Conservation (phyloP, 257 asterid species). For the Ophiorrhiza pumila region DNA sequence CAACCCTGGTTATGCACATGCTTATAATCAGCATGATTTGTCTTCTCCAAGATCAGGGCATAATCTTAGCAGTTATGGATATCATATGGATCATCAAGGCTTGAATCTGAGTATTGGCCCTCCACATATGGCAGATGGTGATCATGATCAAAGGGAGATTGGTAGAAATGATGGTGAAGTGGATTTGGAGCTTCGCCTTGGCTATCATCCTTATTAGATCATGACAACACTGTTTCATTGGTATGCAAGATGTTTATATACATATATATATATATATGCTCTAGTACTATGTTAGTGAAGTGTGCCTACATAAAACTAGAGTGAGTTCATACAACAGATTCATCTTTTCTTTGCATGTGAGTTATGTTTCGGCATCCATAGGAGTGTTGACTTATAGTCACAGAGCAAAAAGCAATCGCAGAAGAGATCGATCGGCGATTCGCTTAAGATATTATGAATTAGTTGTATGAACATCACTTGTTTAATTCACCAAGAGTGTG, state of each 20-base stretch:
- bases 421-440: neutral
- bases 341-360: conserved; percentile 1
- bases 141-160: conserved; percentile 11
- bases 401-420: neutral
- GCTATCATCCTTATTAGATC: conserved; percentile 45
- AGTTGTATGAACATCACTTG: conserved; percentile 18
- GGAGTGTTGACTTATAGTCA: conserved; percentile 5
- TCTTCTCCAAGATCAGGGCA: conserved; percentile 14
- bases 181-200: conserved; percentile 95
- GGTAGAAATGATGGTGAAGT: conserved; percentile 42
- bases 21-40: conserved; percentile 16
- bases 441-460: conserved; percentile 14
- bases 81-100: conserved; percentile 24
- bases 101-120: conserved; percentile 44
- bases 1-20: conserved; percentile 43
- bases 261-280: too few species aligned
- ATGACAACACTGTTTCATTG: neutral
- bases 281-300: neutral
- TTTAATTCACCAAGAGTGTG: conserved; percentile 1
- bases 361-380: neutral
- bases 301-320: neutral
- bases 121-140: conserved; percentile 22
- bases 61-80: conserved; percentile 2
- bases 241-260: neutral
- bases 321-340: conserved; percentile 22